Evolutionary conservation across 495 filamentous ascomycete genomes (phyloP), one percentile per base, ranked within the genome.

Genomic region (Lindgomyces ingoldianus): DNA sequence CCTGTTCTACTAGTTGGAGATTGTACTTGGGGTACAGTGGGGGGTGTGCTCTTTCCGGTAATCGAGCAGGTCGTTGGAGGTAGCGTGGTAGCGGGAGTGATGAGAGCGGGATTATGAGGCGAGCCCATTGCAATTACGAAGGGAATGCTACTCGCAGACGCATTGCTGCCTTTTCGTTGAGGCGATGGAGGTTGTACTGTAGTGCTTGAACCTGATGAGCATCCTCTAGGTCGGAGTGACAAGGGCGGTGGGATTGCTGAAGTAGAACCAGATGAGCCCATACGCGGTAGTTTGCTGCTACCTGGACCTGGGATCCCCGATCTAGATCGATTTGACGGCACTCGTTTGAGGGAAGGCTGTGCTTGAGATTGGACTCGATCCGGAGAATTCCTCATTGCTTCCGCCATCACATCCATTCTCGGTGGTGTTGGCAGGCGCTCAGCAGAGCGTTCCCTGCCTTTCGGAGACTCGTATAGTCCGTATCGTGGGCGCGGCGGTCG

Each of bases 81-180:
- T 24, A 58, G 19, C n/a, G 36, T 18, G 4, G 50, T 46, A 6
- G 54, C 52, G 2, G 65, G 65, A 2, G 51, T 46, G 12, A 63
- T 53, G 25, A 70, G 62, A 0, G 68, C 68, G 21, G 68, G 68
- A 57, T 70, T 70, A 36, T 70, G 68, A 3, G 68, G 68, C 1
- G 63, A 67, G 11, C 58, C 58, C 68, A 70, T 70, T 1, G 46
- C 59, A 25, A 70, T 70, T 10, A 70, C 63, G 50, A 67, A 70
- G 9, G 68, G 68, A 19, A 67, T 63, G 41, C 45, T 70, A 41
- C 18, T 46, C 8, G 45, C 48, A 18, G 62, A 65, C 11, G 22
- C 52, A 36, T 30, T 60, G 42, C 63, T 59, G 18, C 16, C 10
- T 48, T 52, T 58, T 2, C 62, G 57, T 42, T 16, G 51, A 1